Evolutionary conservation across 1,284 basidiomycete species (phyloP), one percentile per base, ranked within the genome.

Genomic region (Tremellales sp.): DNA sequence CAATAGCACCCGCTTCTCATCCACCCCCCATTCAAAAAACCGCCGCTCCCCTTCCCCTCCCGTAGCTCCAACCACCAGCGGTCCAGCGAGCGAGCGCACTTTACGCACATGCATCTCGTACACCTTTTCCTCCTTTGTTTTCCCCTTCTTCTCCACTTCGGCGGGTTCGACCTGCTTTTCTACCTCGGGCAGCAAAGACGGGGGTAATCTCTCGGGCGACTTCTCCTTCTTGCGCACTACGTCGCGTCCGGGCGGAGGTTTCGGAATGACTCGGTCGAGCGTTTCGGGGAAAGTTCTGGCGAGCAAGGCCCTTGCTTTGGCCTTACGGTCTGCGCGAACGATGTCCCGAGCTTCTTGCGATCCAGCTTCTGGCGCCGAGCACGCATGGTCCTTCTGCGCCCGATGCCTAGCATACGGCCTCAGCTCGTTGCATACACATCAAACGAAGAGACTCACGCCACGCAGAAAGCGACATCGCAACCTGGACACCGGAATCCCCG

Each of bases 71-170:
- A 48, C 31, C 22, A 61, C 53, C 6, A 69, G 51, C 9, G 63
- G 58, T 34, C 47, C 56, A 5, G 68, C 58, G 7, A 56, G 28
- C 1, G 57, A 56, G 5, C 58, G 50, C 9, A 66, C 40, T 46
- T 69, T 71, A 26, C 57, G 45, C 10, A 61, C 16, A 31, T 69
- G 65, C 12, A 69, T 38, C 24, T 71, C 65, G 53, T 55, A 63
- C 29, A 68, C 19, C 40, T 65, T 69, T 10, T 58, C 60, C 21
- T 56, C 56, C 48, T 63, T 64, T 4, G 38, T 65, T 50, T 63
- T 66, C n/a, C 26, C 26, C 25, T 48, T 56, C 16, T 43, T 26
- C 19, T 36, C 8, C 32, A 31, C 33, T 34, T 22, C 9, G 40
- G 12, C 9, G 12, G 21, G 21, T 8, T 27, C 18, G 32, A 35